Evolutionary conservation across 1,284 basidiomycete genomes (phyloP).

Genomic region (Dichomitus squalens): DNA sequence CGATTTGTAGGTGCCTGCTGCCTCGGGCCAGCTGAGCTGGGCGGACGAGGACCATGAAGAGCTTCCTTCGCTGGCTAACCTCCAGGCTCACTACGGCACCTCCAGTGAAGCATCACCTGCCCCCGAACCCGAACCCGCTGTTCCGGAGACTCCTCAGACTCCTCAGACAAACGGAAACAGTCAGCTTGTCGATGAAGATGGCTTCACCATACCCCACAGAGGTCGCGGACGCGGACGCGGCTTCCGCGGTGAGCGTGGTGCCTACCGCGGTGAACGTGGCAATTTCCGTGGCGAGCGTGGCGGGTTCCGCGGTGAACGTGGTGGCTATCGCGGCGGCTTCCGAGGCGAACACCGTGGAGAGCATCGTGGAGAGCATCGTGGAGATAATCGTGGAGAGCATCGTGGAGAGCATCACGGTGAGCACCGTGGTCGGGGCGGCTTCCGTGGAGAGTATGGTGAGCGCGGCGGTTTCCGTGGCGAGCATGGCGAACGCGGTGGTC

Average conservation of each 20-base stretch:
- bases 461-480: slow-evolving; percentile 40
- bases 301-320: slow-evolving; percentile 37
- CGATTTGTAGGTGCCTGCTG: slow-evolving; percentile 31
- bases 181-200: slow-evolving; percentile 55
- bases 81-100: slow-evolving; percentile 46
- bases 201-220: slow-evolving; percentile 53
- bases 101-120: slow-evolving; percentile 50
- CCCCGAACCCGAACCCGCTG: slow-evolving; percentile 27
- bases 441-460: slow-evolving; percentile 25
- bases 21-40: slow-evolving; percentile 44
- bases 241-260: slow-evolving; percentile 34
- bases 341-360: slow-evolving; percentile 32
- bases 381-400: slow-evolving; percentile 31
- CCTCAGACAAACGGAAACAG: slow-evolving; percentile 13
- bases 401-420: slow-evolving; percentile 39
- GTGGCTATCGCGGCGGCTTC: slow-evolving; percentile 32
- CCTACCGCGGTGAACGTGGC: slow-evolving; percentile 22
- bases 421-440: slow-evolving; percentile 19
- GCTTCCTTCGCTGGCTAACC: slow-evolving; percentile 41
- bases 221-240: slow-evolving; percentile 36
- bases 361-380: slow-evolving; percentile 41
- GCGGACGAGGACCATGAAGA: slow-evolving; percentile 50
- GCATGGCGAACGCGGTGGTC: slow-evolving; percentile 28
- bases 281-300: slow-evolving; percentile 12
- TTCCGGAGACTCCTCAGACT: slow-evolving; percentile 23